Base-by-base conservation (phyloP, 345 rosid genomes). In the Acer yangbiense region DNA sequence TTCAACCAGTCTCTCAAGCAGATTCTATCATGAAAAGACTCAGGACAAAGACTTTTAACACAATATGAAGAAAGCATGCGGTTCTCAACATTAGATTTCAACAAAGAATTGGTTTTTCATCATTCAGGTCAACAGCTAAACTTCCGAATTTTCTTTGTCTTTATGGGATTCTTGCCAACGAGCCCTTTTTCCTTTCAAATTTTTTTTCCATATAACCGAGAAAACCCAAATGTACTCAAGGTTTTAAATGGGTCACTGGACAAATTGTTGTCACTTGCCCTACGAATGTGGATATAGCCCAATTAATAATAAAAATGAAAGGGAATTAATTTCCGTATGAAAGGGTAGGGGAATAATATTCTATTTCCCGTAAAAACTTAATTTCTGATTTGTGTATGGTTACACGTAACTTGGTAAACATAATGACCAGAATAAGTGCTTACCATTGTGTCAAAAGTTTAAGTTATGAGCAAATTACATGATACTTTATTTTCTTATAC, bases 1-100 rank as follows among this genome's bases (percentile, higher is more conserved):
- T 81, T 79, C 79, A 91, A 75, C 88, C 85, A 85, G 65, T 88
- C 94, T 81, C 93, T 91, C 88, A 93, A 85, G 84, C 82, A 82
- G 68, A 87, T 79, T 14, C 87, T 87, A 80, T 29, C 68, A 52
- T 80, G 73, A 58, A 84, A 61, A 77, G 85, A 76, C 61, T 83
- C 82, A 68, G 50, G 48, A 81, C 27, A 20, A 73, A 72, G 75
- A 78, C 81, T 77, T 73, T 78, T 78, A 71, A 74, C 20, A 63
- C 62, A 79, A 67, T 69, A 77, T 6, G 74, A 80, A 68, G 79
- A 80, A 73, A 46, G 66, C 79, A 68, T 69, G 48, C 78, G 80
- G 46, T 72, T 69, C 16, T 77, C 68, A 57, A 77, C 71, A n/a
- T 69, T 77, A 25, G 87, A 74, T 68, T 87, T 84, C 68, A 77